Evolutionary conservation across 495 filamentous ascomycete species (phyloP), one percentile per base, ranked within the genome.

Genomic region (Aspergillus saccharolyticus): DNA sequence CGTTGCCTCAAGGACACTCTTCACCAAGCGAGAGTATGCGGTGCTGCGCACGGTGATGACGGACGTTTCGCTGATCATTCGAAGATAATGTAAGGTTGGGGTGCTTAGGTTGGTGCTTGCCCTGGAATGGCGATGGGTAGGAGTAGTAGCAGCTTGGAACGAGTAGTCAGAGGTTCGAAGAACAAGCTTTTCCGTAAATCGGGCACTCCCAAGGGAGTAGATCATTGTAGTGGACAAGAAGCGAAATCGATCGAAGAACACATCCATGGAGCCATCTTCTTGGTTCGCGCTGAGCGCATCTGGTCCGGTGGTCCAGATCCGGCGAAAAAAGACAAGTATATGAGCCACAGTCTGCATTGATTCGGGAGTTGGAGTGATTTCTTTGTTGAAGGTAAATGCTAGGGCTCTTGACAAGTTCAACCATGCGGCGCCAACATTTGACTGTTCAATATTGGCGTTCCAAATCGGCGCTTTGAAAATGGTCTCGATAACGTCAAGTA

Each of bases 301-400:
- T 2, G 72, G 74, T 1, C 72, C 72, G 14, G 55, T 56, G 33
- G 69, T 72, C 89, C 93, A 96, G 3, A 91, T 72, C 15, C 76
- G 81, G 52, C 84, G 81, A 10, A 96, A 68, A 19, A 88, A 61
- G 24, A 81, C 81, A 53, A 94, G 76, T 20, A 91, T 74, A 49
- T 84, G 79, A 12, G 89, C 85, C 47, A 96, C 79, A 44, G 91
- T 90, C 50, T 85, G 78, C 72, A 89, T 89, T 5, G 89, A 86
- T 55, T 97, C 91, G 20, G 80, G 80, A 0, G 90, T 90, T 14
- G 92, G 87, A 61, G 91, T 96, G 54, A 98, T 85, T 66, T 98
- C 94, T 70, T 95, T 94, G 44, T 80, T 85, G 6, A 89, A 89
- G 0, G 94, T 92, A 52, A 85, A 80, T 4, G 86, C 85, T 28